phyloP scores from a whole-genome alignment of 371 early-diverging fungal genomes.

The Rhizomucor pusillus region DNA sequence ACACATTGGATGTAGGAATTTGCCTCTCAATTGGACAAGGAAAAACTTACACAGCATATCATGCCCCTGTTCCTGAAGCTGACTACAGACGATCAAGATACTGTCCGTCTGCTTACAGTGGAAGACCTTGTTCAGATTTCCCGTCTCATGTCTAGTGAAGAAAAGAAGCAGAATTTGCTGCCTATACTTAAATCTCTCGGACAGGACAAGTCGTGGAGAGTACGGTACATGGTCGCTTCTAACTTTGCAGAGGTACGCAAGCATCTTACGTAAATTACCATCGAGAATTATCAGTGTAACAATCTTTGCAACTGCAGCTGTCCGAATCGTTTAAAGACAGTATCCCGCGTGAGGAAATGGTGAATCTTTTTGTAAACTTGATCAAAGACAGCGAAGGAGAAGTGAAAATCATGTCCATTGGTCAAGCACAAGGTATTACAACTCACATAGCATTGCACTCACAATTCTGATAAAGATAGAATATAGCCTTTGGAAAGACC shows the following conservation, averaged over 20 bases:
- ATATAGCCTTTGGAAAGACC: conserved; percentile 63
- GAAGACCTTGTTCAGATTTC: conserved; percentile 90
- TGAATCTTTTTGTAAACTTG: conserved; percentile 56
- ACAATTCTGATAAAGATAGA: background rate
- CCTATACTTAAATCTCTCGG: conserved; percentile 74
- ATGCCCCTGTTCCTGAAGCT: conserved; percentile 76
- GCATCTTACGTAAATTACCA: too few relatives aligned
- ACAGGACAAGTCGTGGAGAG: conserved; percentile 95
- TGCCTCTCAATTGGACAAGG: conserved; percentile 67
- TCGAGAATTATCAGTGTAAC: background rate
- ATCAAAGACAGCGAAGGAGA: conserved; percentile 97
- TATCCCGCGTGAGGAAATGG: conserved; percentile 38
- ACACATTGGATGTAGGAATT: conserved; percentile 44
- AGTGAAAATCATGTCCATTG: conserved; percentile 88
- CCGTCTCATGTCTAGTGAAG: conserved; percentile 73
- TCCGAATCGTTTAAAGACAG: conserved; percentile 35
- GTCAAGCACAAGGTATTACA: conserved; percentile 75
- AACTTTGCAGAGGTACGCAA: conserved; percentile 81
- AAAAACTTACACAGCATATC: conserved; percentile 66
- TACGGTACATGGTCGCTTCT: conserved; percentile 95
- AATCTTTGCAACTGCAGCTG: too few relatives aligned
- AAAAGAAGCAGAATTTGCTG: conserved; percentile 73
- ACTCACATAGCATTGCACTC: background rate
- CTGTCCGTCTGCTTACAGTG: conserved; percentile 93
- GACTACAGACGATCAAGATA: conserved; percentile 92